These are phyloP conservation scores for Hanseniaspora valbyensis DNA, from an alignment of 805 yeast genomes.

Conservation along the genomic window DNA sequence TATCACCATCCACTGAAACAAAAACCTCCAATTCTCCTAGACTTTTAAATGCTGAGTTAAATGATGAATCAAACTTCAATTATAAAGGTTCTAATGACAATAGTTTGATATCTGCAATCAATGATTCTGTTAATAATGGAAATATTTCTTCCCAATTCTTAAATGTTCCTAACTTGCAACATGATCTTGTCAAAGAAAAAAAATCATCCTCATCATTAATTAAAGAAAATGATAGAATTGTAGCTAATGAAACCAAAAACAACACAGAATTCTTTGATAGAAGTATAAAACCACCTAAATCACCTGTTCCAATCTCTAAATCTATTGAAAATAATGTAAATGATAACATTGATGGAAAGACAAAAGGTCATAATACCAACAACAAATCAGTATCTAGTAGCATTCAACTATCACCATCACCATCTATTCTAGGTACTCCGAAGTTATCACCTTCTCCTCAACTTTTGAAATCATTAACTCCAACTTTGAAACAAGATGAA, in stretches of 20 bases:
- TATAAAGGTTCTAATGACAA: background rate
- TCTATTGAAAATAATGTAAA: background rate
- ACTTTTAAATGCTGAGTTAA: slow-evolving; percentile 1
- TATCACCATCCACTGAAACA: background rate
- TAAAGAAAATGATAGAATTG: background rate
- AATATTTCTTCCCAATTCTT: slow-evolving; percentile 1
- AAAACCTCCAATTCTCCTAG: slow-evolving; percentile 8
- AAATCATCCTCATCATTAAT: background rate
- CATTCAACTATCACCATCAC: slow-evolving; percentile 11
- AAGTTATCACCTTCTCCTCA: background rate
- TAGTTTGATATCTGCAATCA: background rate
- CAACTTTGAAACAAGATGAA: background rate
- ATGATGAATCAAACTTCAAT: background rate
- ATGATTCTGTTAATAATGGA: background rate
- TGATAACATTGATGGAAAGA: background rate
- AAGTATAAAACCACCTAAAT: slow-evolving; percentile 6
- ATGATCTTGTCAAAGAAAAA: background rate
- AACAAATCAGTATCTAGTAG: background rate
- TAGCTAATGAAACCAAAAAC: background rate
- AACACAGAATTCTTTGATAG: background rate
- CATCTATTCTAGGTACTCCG: slow-evolving; percentile 8
- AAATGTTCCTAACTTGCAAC: background rate
- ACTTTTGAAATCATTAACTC: background rate
- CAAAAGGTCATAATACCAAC: background rate
- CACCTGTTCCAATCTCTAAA: background rate